phyloP scores from a whole-genome alignment of 2,329 filamentous ascomycete genomes.

The Pochonia chlamydosporia region DNA sequence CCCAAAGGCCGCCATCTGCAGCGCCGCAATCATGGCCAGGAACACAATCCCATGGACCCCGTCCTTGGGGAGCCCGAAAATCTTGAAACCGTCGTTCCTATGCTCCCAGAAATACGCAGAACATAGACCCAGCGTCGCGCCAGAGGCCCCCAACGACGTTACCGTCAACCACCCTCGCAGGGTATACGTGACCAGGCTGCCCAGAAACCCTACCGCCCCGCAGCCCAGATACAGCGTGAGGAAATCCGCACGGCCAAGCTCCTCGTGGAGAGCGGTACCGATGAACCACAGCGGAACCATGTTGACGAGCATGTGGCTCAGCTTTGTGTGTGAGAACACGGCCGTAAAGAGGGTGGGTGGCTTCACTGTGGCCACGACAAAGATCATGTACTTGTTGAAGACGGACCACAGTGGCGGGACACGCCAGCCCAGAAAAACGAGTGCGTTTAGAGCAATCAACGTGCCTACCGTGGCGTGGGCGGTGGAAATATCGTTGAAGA shows the following conservation, averaged over 20 bases:
- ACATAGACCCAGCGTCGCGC: constrained; percentile 54
- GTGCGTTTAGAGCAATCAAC: constrained; percentile 54
- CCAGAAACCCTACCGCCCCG: constrained; percentile 52
- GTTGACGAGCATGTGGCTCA: constrained; percentile 58
- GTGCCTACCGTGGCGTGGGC: constrained; percentile 58
- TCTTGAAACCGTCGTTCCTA: constrained; percentile 48
- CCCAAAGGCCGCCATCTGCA: constrained; percentile 44
- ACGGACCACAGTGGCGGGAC: constrained; percentile 58
- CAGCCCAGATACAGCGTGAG: constrained; percentile 59
- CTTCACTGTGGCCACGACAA: constrained; percentile 59
- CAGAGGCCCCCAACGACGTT: constrained; percentile 62
- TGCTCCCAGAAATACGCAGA: constrained; percentile 58
- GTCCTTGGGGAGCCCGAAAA: constrained; percentile 52
- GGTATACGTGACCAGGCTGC: constrained; percentile 48
- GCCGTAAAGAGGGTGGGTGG: constrained; percentile 57
- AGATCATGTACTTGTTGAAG: constrained; percentile 63
- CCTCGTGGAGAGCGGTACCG: constrained; percentile 62
- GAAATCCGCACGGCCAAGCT: constrained; percentile 63
- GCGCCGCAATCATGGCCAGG: constrained; percentile 42
- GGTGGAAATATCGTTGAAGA: constrained; percentile 57
- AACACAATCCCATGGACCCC: constrained; percentile 51
- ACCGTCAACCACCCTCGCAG: constrained; percentile 37
- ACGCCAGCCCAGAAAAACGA: constrained; percentile 55
- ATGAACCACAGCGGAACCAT: constrained; percentile 61
- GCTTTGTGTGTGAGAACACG: constrained; percentile 62